Percentiles rank a stretch among this genome's conserved stretches.
phyloP scores from a whole-genome alignment of 2,329 filamentous ascomycete genomes.

The Paraconiothyrium sp. region DNA sequence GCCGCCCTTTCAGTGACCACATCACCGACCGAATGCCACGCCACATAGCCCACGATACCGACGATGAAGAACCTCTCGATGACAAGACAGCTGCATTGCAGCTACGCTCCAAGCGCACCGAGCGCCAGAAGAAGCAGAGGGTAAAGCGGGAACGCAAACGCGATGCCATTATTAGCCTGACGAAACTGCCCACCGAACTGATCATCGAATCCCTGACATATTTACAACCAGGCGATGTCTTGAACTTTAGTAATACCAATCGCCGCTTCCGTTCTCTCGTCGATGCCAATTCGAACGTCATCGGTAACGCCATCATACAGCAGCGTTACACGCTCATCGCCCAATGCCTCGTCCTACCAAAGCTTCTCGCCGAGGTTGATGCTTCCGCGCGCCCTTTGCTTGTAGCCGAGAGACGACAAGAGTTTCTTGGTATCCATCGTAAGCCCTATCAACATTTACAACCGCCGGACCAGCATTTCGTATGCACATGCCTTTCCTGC shows the following conservation, averaged over 20 bases:
- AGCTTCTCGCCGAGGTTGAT: constrained; percentile 55
- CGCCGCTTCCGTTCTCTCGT: constrained; percentile 57
- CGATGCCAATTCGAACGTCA: constrained; percentile 52
- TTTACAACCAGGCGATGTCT: constrained; percentile 62
- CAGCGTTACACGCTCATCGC: constrained; percentile 62
- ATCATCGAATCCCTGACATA: constrained; percentile 59
- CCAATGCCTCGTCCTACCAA: constrained; percentile 63
- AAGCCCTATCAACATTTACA: constrained; percentile 64
- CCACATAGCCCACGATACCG: constrained; percentile 26
- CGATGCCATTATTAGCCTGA: constrained; percentile 48
- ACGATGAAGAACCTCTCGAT: constrained; percentile 58
- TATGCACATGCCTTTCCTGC: constrained; percentile 68
- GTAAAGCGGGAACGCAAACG: constrained; percentile 39
- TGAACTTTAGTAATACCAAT: constrained; percentile 57
- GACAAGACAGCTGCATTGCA: constrained; percentile 61
- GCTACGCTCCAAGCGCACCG: constrained; percentile 63
- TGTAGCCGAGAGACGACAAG: constrained; percentile 54
- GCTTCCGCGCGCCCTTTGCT: constrained; percentile 49
- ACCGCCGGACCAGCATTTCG: constrained; percentile 55
- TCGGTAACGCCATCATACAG: constrained; percentile 56
- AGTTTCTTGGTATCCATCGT: constrained; percentile 57
- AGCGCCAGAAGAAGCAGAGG: constrained; percentile 57
- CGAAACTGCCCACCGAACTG: constrained; percentile 64
- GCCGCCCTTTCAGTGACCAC: not conserved
- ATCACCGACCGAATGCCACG: constrained; percentile 31